phyloP scores from a whole-genome alignment of 2,329 filamentous ascomycete genomes.

The Fusarium burgessii region DNA sequence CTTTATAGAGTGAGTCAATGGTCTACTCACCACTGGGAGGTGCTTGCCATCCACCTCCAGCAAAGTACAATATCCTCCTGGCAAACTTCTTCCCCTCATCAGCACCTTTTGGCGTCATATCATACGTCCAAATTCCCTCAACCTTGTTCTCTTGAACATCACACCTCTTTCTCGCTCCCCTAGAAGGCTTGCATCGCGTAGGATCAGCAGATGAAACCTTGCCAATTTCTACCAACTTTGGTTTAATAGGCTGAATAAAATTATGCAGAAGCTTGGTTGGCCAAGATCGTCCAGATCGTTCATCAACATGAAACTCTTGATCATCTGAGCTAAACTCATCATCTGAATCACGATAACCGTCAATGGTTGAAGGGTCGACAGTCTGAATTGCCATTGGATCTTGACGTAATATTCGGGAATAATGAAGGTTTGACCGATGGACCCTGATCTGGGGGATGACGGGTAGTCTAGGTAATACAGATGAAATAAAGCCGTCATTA shows the following conservation, averaged over 20 bases:
- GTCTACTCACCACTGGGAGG: conserved; percentile 56
- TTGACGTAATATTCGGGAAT: background rate
- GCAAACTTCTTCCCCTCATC: conserved; percentile 31
- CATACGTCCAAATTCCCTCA: conserved; percentile 46
- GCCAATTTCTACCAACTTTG: conserved; percentile 11
- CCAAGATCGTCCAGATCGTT: conserved; percentile 18
- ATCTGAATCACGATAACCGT: background rate
- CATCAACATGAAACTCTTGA: conserved; percentile 12
- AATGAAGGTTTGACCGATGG: background rate
- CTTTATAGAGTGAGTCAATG: no score
- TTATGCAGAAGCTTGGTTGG: conserved; percentile 23
- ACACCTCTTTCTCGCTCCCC: conserved; percentile 23
- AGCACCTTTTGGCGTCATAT: conserved; percentile 17
- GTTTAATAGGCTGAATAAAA: conserved; percentile 31
- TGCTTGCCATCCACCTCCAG: conserved; percentile 67
- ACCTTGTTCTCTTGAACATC: conserved; percentile 35
- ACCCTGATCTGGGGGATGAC: background rate
- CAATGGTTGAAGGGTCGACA: fast-evolving
- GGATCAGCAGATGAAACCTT: conserved; percentile 19
- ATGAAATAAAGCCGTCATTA: conserved; percentile 4
- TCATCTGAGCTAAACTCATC: background rate
- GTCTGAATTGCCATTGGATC: background rate
- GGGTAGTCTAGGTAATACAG: background rate
- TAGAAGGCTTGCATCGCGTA: conserved; percentile 24
- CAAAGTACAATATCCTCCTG: conserved; percentile 63